Evolutionary conservation across 495 filamentous ascomycete species (phyloP).

Genomic region (Neurospora hispaniola): DNA sequence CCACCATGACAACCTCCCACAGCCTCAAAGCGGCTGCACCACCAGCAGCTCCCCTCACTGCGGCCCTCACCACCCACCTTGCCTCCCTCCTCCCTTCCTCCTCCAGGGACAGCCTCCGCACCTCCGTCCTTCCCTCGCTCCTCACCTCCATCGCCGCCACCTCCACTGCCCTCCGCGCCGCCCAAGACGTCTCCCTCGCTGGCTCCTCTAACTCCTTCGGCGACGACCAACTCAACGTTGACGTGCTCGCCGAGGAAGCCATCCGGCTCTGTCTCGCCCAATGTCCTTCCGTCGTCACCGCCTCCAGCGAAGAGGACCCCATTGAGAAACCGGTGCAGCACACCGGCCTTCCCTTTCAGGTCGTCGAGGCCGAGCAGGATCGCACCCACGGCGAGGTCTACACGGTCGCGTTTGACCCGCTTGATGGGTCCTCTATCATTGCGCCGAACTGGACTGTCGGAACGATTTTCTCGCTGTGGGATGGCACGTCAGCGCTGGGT

Average conservation of each 20-base stretch:
- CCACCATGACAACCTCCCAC: neutral
- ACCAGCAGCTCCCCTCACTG: neutral
- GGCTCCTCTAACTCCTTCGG: constrained; percentile 41
- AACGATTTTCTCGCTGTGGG: constrained; percentile 42
- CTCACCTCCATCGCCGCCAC: constrained; percentile 26
- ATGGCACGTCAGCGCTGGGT: constrained; percentile 30
- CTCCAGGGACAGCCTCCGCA: constrained; percentile 5
- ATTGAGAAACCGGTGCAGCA: constrained; percentile 24
- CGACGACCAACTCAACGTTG: constrained; percentile 47
- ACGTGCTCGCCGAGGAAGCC: constrained; percentile 36
- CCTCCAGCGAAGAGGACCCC: constrained; percentile 45
- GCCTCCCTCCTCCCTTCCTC: neutral
- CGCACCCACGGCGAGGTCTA: constrained; percentile 28
- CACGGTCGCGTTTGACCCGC: constrained; percentile 45
- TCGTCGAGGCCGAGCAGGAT: neutral
- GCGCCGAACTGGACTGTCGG: constrained; percentile 43
- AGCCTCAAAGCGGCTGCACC: neutral
- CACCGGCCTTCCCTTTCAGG: neutral
- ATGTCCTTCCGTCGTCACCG: constrained; percentile 32
- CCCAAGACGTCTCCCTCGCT: constrained; percentile 30
- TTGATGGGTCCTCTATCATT: constrained; percentile 45
- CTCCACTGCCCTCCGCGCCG: constrained; percentile 24
- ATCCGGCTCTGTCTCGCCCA: constrained; percentile 30
- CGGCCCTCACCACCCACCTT: neutral
- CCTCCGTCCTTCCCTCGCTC: constrained; percentile 31